Evolutionary conservation across 1,284 basidiomycete species (phyloP).

Genomic region (Rhodotorula sp.): DNA sequence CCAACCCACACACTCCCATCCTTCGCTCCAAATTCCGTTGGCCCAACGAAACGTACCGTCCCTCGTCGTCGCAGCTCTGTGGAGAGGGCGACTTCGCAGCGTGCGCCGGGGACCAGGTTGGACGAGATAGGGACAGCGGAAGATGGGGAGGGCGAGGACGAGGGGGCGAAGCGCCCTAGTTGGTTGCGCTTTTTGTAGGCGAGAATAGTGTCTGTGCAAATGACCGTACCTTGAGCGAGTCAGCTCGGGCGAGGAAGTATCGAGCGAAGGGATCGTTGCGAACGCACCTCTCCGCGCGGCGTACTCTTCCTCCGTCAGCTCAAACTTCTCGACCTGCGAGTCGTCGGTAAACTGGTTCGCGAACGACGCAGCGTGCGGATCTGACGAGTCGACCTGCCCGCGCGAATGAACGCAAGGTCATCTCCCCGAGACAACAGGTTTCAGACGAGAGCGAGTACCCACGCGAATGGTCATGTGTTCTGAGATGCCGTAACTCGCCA

Average conservation of each 20-base stretch:
- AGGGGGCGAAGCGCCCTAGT: constrained; percentile 78
- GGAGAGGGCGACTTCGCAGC: constrained; percentile 72
- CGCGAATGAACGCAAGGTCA: background rate
- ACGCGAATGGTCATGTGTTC: constrained; percentile 43
- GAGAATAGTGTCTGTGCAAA: constrained; percentile 72
- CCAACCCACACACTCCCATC: constrained; percentile 74
- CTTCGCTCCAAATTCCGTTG: constrained; percentile 65
- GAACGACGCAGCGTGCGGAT: constrained; percentile 53
- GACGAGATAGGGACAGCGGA: constrained; percentile 44
- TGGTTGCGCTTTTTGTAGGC: constrained; percentile 86
- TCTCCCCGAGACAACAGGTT: background rate
- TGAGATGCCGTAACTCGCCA: constrained; percentile 71
- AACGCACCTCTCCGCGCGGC: constrained; percentile 68
- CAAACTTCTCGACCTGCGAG: constrained; percentile 87
- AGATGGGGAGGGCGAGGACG: constrained; percentile 32
- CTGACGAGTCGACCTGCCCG: constrained; percentile 35
- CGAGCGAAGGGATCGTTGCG: background rate
- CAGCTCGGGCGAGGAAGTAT: background rate
- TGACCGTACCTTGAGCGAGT: background rate
- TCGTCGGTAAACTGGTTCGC: constrained; percentile 81
- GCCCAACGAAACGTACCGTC: constrained; percentile 78
- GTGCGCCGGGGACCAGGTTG: constrained; percentile 62
- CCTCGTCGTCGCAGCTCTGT: constrained; percentile 70
- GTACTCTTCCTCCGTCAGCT: constrained; percentile 79
- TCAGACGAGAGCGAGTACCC: background rate